Evolutionary conservation across 1,139 yeast genomes (phyloP).

Genomic region (Diutina sp.): DNA sequence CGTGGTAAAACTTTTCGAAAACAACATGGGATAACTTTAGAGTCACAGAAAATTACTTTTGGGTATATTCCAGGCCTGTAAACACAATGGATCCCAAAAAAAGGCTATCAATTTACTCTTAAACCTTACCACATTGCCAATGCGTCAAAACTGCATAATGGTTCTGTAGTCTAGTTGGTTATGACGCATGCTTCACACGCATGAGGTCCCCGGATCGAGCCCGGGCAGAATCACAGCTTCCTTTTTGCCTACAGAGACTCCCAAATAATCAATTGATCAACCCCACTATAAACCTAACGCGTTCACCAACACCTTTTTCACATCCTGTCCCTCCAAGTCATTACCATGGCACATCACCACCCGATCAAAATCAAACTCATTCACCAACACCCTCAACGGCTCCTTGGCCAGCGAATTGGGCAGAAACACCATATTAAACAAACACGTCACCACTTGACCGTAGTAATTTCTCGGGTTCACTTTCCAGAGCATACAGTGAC

Average conservation of each 20-base stretch:
- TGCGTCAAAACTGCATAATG: neutral
- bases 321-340: conserved; percentile 4
- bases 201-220: neutral
- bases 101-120: no score
- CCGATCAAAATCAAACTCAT: conserved; percentile 33
- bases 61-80: no score
- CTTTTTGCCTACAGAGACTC: neutral
- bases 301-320: neutral
- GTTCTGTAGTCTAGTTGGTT: neutral
- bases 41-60: no score
- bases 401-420: conserved; percentile 4
- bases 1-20: neutral
- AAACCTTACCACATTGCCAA: no score
- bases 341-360: conserved; percentile 51
- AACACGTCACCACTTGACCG: conserved; percentile 18
- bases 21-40: no score
- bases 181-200: neutral
- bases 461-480: conserved; percentile 18
- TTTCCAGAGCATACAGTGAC: conserved; percentile 26
- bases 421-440: conserved; percentile 16
- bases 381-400: conserved; percentile 20
- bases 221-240: neutral
- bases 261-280: neutral
- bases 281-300: neutral
- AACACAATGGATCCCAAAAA: no score